Percentiles rank a stretch among this genome's conserved stretches.
These are phyloP conservation scores for Marchantia polymorpha DNA, from an alignment of 225 moss, liverwort and hornwort genomes.

Conservation along the genomic window DNA sequence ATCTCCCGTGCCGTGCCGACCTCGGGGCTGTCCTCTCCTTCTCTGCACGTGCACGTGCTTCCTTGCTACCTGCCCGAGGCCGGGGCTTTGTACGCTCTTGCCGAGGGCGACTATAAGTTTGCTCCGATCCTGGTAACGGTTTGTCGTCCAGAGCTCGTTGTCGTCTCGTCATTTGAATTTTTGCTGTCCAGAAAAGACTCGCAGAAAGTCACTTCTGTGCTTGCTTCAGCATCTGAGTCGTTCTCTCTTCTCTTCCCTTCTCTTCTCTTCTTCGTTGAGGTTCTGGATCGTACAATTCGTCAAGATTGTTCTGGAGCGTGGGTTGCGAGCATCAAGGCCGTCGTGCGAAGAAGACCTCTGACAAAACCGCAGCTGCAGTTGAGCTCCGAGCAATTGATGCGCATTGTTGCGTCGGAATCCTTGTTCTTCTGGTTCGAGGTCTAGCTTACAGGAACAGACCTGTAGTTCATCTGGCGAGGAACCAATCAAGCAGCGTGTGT, in stretches of 20 bases:
- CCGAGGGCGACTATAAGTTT: neutral
- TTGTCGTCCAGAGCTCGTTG: neutral
- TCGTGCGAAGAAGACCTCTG: neutral
- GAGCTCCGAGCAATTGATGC: neutral
- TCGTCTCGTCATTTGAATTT: neutral
- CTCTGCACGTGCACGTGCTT: neutral
- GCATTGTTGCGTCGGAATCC: neutral
- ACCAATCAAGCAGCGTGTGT: neutral
- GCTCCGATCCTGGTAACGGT: neutral
- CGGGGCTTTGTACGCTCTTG: neutral
- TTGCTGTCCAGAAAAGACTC: neutral
- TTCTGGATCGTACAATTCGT: neutral
- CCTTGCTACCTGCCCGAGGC: neutral
- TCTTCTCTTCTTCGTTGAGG: neutral
- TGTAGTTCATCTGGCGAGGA: neutral
- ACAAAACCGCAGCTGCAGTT: neutral
- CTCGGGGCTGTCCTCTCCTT: neutral
- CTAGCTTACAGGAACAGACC: neutral
- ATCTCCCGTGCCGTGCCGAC: neutral
- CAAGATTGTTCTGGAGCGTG: neutral
- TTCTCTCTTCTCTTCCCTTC: neutral
- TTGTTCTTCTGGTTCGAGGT: neutral
- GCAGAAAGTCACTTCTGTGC: neutral
- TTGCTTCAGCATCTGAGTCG: neutral
- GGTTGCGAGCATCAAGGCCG: neutral